These are phyloP conservation scores for Debaryomyces sp. DNA, from an alignment of 1,139 yeast species.

Conservation along the genomic window DNA sequence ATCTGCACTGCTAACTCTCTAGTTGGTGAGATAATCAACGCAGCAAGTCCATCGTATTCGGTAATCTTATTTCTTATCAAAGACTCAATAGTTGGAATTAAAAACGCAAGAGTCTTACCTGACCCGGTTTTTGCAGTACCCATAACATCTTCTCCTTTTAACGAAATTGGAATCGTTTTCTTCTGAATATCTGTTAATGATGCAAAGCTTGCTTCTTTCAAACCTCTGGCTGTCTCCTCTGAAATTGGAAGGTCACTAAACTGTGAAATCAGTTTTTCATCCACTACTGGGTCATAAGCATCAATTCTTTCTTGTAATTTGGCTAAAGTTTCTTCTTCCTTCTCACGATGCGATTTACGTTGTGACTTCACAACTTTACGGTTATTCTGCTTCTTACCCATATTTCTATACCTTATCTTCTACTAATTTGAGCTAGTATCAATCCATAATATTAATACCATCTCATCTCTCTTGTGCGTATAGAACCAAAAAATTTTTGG, in stretches of 20 bases:
- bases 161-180: constrained; percentile 73
- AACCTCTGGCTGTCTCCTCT: constrained; percentile 64
- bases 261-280: constrained; percentile 34
- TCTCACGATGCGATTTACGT: constrained; percentile 24
- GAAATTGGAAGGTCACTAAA: constrained; percentile 79
- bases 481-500: constrained; percentile 2
- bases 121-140: constrained; percentile 98
- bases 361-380: constrained; percentile 19
- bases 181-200: constrained; percentile 85
- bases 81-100: constrained; percentile 80
- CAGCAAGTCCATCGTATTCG: constrained; percentile 91
- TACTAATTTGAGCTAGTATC: constrained; percentile 2
- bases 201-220: constrained; percentile 70
- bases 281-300: constrained; percentile 49
- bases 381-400: constrained; percentile 26
- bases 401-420: constrained; percentile 8
- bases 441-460: background rate
- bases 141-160: constrained; percentile 80
- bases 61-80: constrained; percentile 78
- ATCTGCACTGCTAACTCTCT: constrained; percentile 94
- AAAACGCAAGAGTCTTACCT: constrained; percentile 91
- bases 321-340: constrained; percentile 49
- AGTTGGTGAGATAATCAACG: constrained; percentile 88
- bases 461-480: constrained; percentile 8
- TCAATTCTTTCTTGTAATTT: constrained; percentile 50